Base-by-base conservation (phyloP, 345 rosid species). In the Kandelia obovata region DNA sequence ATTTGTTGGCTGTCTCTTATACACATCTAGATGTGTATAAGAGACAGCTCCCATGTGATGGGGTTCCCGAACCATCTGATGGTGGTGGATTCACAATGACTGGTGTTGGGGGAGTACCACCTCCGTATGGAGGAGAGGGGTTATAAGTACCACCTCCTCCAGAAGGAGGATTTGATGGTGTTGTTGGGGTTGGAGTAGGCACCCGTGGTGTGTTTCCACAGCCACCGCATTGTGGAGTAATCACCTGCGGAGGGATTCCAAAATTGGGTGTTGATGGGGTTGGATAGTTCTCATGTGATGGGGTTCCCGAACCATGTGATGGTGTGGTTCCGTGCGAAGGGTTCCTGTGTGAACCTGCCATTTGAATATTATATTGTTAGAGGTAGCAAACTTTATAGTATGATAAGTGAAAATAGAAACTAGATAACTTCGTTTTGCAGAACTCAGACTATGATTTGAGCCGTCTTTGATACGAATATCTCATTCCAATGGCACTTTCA, bases 141-240 rank as follows among this genome's bases (percentile, higher is more conserved):
- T 80, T 72, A 53, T 79, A 79, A 39, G 16, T 2, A 46, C 97
- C 88, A 35, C 71, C 76, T 27, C 86, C 87, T 0, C 74, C 81
- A 20, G 85, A 65, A 52, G 95, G 88, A 72, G 92, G 86, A 52
- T 53, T 49, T 68, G 92, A 71, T 32, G 92, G 88, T 7, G 74
- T 79, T 60, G 13, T 23, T 7, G 58, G 58, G 3, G 74, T 37
- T 31, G 81, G 81, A 15, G 83, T 76, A 7, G 72, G 68, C 0
- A 21, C 59, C 2, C 39, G 19, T 35, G 86, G 78, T 43, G 78
- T 80, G 58, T 74, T 64, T 3, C 72, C 67, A 46, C 72, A 67
- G 58, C 61, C 62, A 8, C 69, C 66, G 62, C 51, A 5, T 4
- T 64, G 58, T 19, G 77, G 77, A 13, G 28, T 59, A 37, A 63